These are phyloP conservation scores for Backusella parvicylindrica DNA, from an alignment of 192 early-diverging fungal genomes.

Conservation along the genomic window DNA sequence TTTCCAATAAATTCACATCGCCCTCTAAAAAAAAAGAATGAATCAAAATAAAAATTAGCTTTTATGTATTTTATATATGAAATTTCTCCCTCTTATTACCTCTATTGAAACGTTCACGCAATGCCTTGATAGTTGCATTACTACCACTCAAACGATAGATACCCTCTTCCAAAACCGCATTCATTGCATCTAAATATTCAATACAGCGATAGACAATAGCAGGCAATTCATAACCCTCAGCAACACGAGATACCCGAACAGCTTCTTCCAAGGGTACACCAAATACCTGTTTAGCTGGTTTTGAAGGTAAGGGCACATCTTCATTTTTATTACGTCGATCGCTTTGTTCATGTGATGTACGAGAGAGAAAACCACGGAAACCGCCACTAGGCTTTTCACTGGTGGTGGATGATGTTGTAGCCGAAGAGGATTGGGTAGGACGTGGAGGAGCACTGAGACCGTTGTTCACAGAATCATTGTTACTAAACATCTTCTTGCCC, in stretches of 20 bases:
- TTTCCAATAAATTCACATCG: conserved; percentile 65
- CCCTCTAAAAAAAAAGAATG: too few relatives aligned
- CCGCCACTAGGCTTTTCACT: not conserved
- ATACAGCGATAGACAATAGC: conserved; percentile 93
- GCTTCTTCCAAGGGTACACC: conserved; percentile 82
- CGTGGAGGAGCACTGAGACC: conserved; percentile 3
- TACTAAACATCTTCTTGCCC: conserved; percentile 32
- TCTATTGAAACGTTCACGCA: conserved; percentile 81
- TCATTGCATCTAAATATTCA: conserved; percentile 90
- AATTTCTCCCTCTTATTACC: conserved; percentile 33
- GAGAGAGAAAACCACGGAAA: conserved; percentile 23
- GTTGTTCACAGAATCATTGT: not conserved
- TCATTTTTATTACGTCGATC: conserved; percentile 15
- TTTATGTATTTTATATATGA: too few relatives aligned
- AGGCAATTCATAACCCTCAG: conserved; percentile 80
- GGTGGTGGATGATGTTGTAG: not conserved
- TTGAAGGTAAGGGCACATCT: not conserved
- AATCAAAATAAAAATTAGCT: too few relatives aligned
- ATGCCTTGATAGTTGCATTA: conserved; percentile 60
- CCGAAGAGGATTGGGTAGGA: conserved; percentile 14
- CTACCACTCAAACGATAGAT: conserved; percentile 91
- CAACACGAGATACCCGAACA: conserved; percentile 64
- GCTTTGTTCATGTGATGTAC: conserved; percentile 13
- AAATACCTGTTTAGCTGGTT: conserved; percentile 60
- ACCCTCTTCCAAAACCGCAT: conserved; percentile 89